Evolutionary conservation across 805 yeast species (phyloP).

Genomic region (Ascoidea tarda): DNA sequence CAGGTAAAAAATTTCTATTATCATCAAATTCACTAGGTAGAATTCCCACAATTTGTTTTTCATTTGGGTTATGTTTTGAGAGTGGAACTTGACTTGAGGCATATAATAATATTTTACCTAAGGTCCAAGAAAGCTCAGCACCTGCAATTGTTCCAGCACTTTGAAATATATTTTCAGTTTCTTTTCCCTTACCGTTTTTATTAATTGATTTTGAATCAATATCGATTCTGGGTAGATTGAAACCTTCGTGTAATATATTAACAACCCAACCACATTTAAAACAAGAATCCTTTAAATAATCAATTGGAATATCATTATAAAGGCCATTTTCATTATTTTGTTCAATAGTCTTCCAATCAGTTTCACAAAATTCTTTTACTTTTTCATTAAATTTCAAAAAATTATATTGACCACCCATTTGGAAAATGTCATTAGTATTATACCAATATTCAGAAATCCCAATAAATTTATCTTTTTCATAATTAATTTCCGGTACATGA

Average conservation of each 20-base stretch:
- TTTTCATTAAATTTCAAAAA: slow-evolving; percentile 52
- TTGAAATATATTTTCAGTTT: slow-evolving; percentile 47
- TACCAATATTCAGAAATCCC: slow-evolving; percentile 98
- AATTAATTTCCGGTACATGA: slow-evolving; percentile 83
- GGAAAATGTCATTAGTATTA: slow-evolving; percentile 83
- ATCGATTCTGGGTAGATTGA: slow-evolving; percentile 65
- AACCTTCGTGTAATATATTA: slow-evolving; percentile 83
- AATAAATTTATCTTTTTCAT: slow-evolving; percentile 65
- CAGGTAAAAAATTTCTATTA: slow-evolving; percentile 6
- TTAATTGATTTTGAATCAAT: slow-evolving; percentile 26
- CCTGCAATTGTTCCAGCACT: slow-evolving; percentile 74
- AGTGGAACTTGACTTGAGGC: slow-evolving; percentile 53
- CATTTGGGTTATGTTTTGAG: not conserved
- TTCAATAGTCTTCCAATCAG: slow-evolving; percentile 51
- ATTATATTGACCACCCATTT: slow-evolving; percentile 80
- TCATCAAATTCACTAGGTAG: slow-evolving; percentile 7
- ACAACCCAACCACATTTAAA: slow-evolving; percentile 94
- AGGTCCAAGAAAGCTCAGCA: slow-evolving; percentile 86
- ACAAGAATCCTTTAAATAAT: slow-evolving; percentile 61
- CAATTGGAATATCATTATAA: slow-evolving; percentile 41
- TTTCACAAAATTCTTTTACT: slow-evolving; percentile 61
- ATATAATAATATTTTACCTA: slow-evolving; percentile 74
- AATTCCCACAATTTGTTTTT: slow-evolving; percentile 6
- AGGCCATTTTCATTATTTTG: slow-evolving; percentile 35
- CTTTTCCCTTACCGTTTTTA: slow-evolving; percentile 15